phyloP scores from a whole-genome alignment of 2,329 filamentous ascomycete species.

The Cercospora sesami region DNA sequence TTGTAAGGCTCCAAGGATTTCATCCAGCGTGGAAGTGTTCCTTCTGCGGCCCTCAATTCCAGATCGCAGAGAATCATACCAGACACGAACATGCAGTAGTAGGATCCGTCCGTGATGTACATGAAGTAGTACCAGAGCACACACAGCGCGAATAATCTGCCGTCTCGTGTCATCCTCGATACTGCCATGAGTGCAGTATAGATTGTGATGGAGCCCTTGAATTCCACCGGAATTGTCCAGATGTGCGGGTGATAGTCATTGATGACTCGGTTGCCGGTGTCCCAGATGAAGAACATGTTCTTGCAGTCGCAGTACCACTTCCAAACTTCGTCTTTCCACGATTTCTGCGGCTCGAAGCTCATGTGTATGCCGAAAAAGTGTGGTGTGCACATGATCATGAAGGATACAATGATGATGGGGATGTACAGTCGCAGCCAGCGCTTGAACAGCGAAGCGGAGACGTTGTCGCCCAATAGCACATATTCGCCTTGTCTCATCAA shows the following conservation, averaged over 20 bases:
- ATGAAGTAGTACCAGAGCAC: conserved; percentile 64
- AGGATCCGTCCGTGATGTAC: conserved; percentile 66
- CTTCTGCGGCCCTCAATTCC: conserved; percentile 55
- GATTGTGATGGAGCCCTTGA: conserved; percentile 63
- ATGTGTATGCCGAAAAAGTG: conserved; percentile 51
- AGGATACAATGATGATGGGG: conserved; percentile 57
- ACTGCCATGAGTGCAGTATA: conserved; percentile 61
- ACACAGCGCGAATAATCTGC: conserved; percentile 56
- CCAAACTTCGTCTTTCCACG: conserved; percentile 54
- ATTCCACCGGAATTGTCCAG: conserved; percentile 66
- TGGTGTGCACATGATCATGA: conserved; percentile 55
- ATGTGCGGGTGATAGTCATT: conserved; percentile 60
- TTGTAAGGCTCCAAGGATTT: conserved; percentile 51
- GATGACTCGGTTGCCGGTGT: conserved; percentile 58
- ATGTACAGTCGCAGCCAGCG: conserved; percentile 54
- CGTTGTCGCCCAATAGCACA: conserved; percentile 42
- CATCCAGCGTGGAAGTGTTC: conserved; percentile 55
- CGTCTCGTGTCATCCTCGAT: conserved; percentile 55
- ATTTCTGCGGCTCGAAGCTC: conserved; percentile 39
- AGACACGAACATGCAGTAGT: conserved; percentile 60
- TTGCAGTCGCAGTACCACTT: conserved; percentile 59
- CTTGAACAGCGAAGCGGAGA: conserved; percentile 53
- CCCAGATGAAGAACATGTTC: conserved; percentile 68
- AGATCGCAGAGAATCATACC: conserved; percentile 65
- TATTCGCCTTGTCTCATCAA: conserved; percentile 38